phyloP scores from a whole-genome alignment of 2,329 filamentous ascomycete genomes.

The Aureobasidium sp. region DNA sequence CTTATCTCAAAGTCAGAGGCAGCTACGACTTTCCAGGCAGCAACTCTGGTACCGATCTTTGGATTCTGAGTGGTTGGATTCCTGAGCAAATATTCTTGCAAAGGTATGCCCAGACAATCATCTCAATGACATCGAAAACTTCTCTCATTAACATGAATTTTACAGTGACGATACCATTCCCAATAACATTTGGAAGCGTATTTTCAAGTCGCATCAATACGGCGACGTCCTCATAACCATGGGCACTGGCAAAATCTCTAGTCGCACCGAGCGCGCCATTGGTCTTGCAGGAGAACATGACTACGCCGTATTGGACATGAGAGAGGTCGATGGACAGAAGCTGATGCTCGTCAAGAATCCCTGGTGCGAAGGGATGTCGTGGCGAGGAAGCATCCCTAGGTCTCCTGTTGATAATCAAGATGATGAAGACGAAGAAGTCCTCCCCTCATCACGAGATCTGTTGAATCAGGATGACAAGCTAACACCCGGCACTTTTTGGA shows the following conservation, averaged over 20 bases:
- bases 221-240: slow-evolving; percentile 83
- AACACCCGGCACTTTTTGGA: slow-evolving; percentile 81
- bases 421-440: slow-evolving; percentile 19
- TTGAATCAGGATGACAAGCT: slow-evolving; percentile 30
- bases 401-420: neutral
- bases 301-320: slow-evolving; percentile 81
- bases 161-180: slow-evolving; percentile 67
- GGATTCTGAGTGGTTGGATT: slow-evolving; percentile 91
- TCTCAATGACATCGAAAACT: neutral
- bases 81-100: slow-evolving; percentile 92
- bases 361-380: slow-evolving; percentile 76
- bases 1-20: slow-evolving; percentile 88
- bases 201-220: slow-evolving; percentile 64
- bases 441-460: slow-evolving; percentile 26
- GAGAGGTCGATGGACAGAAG: slow-evolving; percentile 53
- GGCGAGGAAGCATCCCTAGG: slow-evolving; percentile 46
- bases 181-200: slow-evolving; percentile 66
- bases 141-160: neutral
- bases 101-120: slow-evolving; percentile 37
- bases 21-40: slow-evolving; percentile 98
- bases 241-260: slow-evolving; percentile 75
- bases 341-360: slow-evolving; percentile 88
- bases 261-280: slow-evolving; percentile 66
- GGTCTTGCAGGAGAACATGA: slow-evolving; percentile 87
- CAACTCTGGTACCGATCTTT: slow-evolving; percentile 91